phyloP scores from a whole-genome alignment of 2,329 filamentous ascomycete species.

The Fusarium chuoi region DNA sequence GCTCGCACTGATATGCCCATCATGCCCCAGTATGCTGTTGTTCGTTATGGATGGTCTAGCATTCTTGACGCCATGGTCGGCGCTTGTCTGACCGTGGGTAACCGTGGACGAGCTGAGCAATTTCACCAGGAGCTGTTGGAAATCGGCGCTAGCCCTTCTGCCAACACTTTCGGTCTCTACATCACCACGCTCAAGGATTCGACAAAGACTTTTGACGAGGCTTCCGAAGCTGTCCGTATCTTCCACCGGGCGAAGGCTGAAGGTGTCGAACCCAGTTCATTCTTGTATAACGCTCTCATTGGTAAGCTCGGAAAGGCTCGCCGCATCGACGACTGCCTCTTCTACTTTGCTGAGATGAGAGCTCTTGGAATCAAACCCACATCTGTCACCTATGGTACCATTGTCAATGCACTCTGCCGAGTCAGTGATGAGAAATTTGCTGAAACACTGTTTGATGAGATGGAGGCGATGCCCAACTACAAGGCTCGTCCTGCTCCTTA shows the following conservation, averaged over 20 bases:
- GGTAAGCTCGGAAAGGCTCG: conserved; percentile 98
- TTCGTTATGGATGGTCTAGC: conserved; percentile 94
- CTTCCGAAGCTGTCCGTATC: conserved; percentile 95
- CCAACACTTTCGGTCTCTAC: conserved; percentile 97
- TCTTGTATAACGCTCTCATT: conserved; percentile 97
- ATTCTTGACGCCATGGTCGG: conserved; percentile 98
- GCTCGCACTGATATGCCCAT: conserved; percentile 90
- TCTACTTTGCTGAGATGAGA: conserved; percentile 99
- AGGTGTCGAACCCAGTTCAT: conserved; percentile 94
- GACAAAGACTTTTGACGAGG: conserved; percentile 97
- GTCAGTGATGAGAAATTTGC: conserved; percentile 98
- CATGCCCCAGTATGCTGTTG: conserved; percentile 82
- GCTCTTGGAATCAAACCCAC: conserved; percentile 91
- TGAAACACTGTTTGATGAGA: conserved; percentile 97
- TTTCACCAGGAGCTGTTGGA: conserved; percentile 92
- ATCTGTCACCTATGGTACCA: conserved; percentile 96
- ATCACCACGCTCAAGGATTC: conserved; percentile 99
- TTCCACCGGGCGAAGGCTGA: conserved; percentile 94
- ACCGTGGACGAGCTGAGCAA: conserved; percentile 82
- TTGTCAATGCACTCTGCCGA: conserved; percentile 96
- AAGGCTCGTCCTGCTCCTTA: conserved; percentile 97
- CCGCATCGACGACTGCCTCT: conserved; percentile 96
- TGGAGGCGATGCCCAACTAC: conserved; percentile 99
- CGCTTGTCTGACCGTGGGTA: conserved; percentile 84
- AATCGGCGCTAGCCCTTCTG: conserved; percentile 90